These are phyloP conservation scores for Beauveria sp. DNA, from an alignment of 2,329 filamentous ascomycete genomes.

Conservation along the genomic window DNA sequence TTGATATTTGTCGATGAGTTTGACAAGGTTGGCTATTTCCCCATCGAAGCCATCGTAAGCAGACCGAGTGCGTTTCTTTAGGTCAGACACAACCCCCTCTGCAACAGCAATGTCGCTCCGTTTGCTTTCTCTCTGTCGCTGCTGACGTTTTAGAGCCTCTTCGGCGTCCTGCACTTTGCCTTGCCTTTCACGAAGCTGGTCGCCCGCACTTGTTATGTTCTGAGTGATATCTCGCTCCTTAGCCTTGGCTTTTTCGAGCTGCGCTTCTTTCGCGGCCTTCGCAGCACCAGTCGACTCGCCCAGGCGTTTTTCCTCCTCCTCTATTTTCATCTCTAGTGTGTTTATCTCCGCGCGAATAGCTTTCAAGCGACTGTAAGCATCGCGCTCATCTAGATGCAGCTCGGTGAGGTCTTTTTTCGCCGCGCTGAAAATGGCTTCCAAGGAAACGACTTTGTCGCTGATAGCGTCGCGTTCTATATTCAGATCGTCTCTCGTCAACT, in stretches of 20 bases:
- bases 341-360: conserved; percentile 40
- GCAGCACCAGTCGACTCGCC: conserved; percentile 62
- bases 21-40: conserved; percentile 56
- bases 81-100: conserved; percentile 37
- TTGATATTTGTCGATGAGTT: conserved; percentile 59
- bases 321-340: conserved; percentile 39
- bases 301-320: conserved; percentile 53
- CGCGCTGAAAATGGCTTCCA: conserved; percentile 44
- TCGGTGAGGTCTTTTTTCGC: conserved; percentile 46
- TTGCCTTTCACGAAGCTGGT: conserved; percentile 27
- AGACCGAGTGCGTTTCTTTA: conserved; percentile 49
- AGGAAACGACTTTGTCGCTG: conserved; percentile 34
- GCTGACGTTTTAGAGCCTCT: conserved; percentile 22
- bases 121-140: conserved; percentile 34
- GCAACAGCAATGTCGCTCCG: conserved; percentile 45
- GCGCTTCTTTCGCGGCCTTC: conserved; percentile 54
- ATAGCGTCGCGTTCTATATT: conserved; percentile 39
- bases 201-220: conserved; percentile 21
- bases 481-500: conserved; percentile 32
- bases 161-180: conserved; percentile 25
- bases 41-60: conserved; percentile 57
- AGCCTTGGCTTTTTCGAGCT: conserved; percentile 28
- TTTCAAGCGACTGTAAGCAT: conserved; percentile 53
- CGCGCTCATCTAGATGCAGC: conserved; percentile 56
- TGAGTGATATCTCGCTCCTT: conserved; percentile 21